Conservation (phyloP, 1,284 basidiomycete genomes). For the Schizophyllum commune region DNA sequence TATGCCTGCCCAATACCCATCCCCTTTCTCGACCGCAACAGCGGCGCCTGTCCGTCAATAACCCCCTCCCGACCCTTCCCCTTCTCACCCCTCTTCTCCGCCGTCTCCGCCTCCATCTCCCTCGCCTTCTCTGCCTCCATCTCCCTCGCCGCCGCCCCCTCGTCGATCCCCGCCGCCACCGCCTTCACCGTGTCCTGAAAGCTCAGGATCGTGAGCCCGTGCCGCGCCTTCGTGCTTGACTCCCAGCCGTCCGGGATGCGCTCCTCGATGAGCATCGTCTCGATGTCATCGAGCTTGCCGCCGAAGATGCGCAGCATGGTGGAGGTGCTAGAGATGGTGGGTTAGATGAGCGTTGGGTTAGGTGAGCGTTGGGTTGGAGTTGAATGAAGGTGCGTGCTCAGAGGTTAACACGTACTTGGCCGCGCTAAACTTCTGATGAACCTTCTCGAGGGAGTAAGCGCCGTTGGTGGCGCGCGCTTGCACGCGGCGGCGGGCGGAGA, state of each 20-base stretch:
- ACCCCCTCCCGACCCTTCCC: too few relatives aligned
- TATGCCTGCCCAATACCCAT: too few relatives aligned
- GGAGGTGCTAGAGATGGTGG: conserved; percentile 33
- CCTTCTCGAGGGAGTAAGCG: conserved; percentile 37
- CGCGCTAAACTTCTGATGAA: conserved; percentile 57
- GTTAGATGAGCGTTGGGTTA: neutral
- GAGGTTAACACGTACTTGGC: conserved; percentile 44
- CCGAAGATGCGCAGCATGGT: conserved; percentile 59
- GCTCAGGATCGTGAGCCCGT: neutral
- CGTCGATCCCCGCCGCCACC: neutral
- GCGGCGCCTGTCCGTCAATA: too few relatives aligned
- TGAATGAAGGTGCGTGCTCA: neutral
- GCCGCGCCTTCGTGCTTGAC: neutral
- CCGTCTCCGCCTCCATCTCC: neutral
- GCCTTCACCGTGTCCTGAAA: neutral
- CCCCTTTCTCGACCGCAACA: too few relatives aligned
- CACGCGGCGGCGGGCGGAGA: conserved; percentile 48
- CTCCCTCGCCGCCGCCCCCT: neutral
- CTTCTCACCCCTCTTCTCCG: neutral
- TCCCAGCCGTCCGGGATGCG: conserved; percentile 66
- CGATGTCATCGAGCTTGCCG: conserved; percentile 48
- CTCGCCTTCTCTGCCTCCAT: neutral
- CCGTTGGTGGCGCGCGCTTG: conserved; percentile 47
- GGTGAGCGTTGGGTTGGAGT: neutral
- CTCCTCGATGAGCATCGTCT: conserved; percentile 52